Percentiles rank a stretch among this genome's conserved stretches.
Evolutionary conservation across 495 filamentous ascomycete species (phyloP).

Genomic region (Zalerion maritima): DNA sequence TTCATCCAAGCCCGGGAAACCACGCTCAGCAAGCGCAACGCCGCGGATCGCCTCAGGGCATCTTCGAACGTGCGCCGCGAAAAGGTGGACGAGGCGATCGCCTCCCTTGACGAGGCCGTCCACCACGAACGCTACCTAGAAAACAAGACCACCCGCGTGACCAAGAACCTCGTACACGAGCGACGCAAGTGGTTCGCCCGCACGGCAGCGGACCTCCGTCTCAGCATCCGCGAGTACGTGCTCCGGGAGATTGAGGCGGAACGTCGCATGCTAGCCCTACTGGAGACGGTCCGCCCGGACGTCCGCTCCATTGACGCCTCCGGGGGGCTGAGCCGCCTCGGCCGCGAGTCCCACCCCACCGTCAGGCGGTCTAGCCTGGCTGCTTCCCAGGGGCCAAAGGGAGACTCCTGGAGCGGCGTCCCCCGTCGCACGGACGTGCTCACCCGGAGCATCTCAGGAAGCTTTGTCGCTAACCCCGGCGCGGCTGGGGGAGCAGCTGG

Average conservation of each 20-base stretch:
- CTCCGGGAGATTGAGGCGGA: conserved; percentile 92
- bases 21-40: conserved; percentile 61
- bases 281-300: conserved; percentile 85
- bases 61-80: conserved; percentile 72
- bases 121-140: conserved; percentile 62
- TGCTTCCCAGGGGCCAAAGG: conserved; percentile 83
- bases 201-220: conserved; percentile 65
- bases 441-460: conserved; percentile 61
- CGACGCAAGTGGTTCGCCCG: conserved; percentile 82
- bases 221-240: conserved; percentile 79
- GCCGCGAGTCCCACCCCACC: conserved; percentile 72
- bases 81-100: conserved; percentile 93
- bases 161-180: conserved; percentile 74
- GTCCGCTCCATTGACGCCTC: conserved; percentile 83
- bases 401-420: conserved; percentile 94
- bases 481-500: conserved; percentile 19
- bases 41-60: conserved; percentile 77
- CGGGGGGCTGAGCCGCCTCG: conserved; percentile 76
- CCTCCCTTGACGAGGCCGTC: conserved; percentile 72
- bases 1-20: conserved; percentile 73
- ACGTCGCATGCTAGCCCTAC: conserved; percentile 75
- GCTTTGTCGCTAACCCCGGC: conserved; percentile 35
- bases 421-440: conserved; percentile 66
- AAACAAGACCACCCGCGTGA: conserved; percentile 75
- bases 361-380: conserved; percentile 60